Base-by-base conservation (phyloP, 345 rosid species). In the Salix purpurea region DNA sequence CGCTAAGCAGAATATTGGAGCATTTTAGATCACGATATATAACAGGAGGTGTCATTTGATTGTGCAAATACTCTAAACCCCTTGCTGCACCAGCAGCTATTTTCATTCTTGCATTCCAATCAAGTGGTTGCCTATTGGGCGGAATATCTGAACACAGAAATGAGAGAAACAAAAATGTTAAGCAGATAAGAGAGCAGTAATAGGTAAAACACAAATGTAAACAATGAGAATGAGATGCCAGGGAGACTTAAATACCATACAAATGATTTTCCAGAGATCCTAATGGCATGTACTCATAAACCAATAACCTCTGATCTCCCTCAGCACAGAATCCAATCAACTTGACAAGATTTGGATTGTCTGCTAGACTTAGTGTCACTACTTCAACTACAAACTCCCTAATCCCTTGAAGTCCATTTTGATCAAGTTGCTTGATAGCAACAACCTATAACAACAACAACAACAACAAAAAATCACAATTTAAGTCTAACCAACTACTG, bases 31-130 rank as follows among this genome's bases (percentile, higher is more conserved):
- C 89, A 21, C 89, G 87, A 42, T 86, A 84, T 77, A 86, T 86
- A 58, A 84, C 71, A 39, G 89, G 82, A 15, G 89, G 87, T 1
- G 24, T 67, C 82, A 84, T 73, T 73, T 84, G 68, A 40, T 82
- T 81, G 6, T 86, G 89, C 69, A 86, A 78, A 56, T 86, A 84
- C 80, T 86, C 85, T 12, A 86, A 81, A 21, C 89, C 89, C 60
- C 62, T 74, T 26, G 89, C 88, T 71, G 88, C 88, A 40, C 85
- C 88, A 19, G 86, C 86, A 39, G 88, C 88, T 70, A 86, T 86
- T 72, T 82, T 76, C 87, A 86, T 86, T 80, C 89, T 78, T 2
- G 72, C 68, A 73, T 82, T 76, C 87, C 89, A 86, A 52, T 84
- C 89, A 34, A 86, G 87, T 19, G 82, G 81, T 56, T 82, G 74